Conservation (phyloP, 352 stramenopile genomes). For the Pythium rhizo-oryzae region DNA sequence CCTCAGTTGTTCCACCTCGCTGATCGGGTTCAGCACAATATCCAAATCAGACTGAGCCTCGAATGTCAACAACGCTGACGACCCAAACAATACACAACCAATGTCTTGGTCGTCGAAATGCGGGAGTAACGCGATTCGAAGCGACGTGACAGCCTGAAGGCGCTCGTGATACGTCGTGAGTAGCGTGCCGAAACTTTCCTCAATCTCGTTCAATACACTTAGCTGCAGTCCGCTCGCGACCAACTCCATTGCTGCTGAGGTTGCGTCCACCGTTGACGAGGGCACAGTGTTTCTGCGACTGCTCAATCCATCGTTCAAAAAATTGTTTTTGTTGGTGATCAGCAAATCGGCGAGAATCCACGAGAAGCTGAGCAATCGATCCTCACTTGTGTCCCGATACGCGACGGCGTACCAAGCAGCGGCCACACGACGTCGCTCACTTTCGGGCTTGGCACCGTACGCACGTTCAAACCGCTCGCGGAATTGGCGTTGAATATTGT, state of each 20-base stretch:
- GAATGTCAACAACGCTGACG: constrained; percentile 72
- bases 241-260: not conserved
- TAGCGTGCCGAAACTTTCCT: constrained; percentile 48
- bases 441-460: constrained; percentile 18
- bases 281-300: constrained; percentile 28
- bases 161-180: constrained; percentile 69
- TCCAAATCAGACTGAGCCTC: constrained; percentile 80
- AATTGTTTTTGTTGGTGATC: constrained; percentile 41
- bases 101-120: constrained; percentile 36
- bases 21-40: constrained; percentile 40
- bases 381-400: constrained; percentile 43
- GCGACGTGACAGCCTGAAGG: constrained; percentile 48
- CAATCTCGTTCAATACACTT: constrained; percentile 58
- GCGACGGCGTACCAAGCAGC: constrained; percentile 74
- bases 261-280: constrained; percentile 22
- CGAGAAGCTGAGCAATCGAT: constrained; percentile 61
- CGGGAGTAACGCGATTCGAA: constrained; percentile 41
- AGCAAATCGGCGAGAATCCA: constrained; percentile 73
- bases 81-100: constrained; percentile 61
- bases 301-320: not conserved
- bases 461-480: constrained; percentile 47
- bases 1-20: constrained; percentile 2
- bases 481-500: constrained; percentile 47
- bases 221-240: constrained; percentile 42
- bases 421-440: constrained; percentile 46